phyloP scores from a whole-genome alignment of 805 yeast genomes.

The Ogataea nonfermentans region DNA sequence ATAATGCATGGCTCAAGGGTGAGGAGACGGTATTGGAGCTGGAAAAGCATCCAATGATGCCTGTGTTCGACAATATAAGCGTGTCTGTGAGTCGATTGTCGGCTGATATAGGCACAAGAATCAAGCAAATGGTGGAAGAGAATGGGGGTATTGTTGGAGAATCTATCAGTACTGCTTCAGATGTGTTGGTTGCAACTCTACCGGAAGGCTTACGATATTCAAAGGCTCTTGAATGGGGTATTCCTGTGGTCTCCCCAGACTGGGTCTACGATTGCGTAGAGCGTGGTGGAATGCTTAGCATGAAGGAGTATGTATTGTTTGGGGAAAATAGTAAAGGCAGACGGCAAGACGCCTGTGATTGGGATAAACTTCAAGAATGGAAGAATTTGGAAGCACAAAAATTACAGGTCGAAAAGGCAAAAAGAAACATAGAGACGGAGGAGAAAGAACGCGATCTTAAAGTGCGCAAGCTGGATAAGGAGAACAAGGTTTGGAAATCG shows the following conservation, averaged over 20 bases:
- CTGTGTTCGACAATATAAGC: slow-evolving; percentile 42
- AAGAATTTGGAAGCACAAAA: slow-evolving; percentile 10
- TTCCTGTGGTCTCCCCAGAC: slow-evolving; percentile 53
- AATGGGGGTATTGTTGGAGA: slow-evolving; percentile 52
- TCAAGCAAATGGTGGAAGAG: slow-evolving; percentile 34
- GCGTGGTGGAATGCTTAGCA: slow-evolving; percentile 43
- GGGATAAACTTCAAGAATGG: slow-evolving; percentile 33
- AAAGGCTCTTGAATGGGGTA: slow-evolving; percentile 52
- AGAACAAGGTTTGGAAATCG: slow-evolving; percentile 26
- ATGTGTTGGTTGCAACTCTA: slow-evolving; percentile 49
- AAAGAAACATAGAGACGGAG: neutral
- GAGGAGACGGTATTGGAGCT: slow-evolving; percentile 23
- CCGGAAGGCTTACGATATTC: slow-evolving; percentile 51
- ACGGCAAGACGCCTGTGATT: slow-evolving; percentile 37
- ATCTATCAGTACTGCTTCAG: slow-evolving; percentile 44
- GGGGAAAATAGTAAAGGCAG: slow-evolving; percentile 22
- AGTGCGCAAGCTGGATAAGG: slow-evolving; percentile 24
- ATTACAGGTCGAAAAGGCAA: slow-evolving; percentile 11
- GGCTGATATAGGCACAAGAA: slow-evolving; percentile 20
- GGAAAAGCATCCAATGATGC: slow-evolving; percentile 24
- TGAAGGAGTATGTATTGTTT: slow-evolving; percentile 38
- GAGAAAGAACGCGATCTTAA: slow-evolving; percentile 26
- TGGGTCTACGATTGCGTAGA: slow-evolving; percentile 48
- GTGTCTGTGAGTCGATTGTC: slow-evolving; percentile 39
- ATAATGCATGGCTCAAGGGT: slow-evolving; percentile 58